Percentiles rank a stretch among this genome's conserved stretches.
phyloP scores from a whole-genome alignment of 2,329 filamentous ascomycete species.

The Fusarium vanettenii region DNA sequence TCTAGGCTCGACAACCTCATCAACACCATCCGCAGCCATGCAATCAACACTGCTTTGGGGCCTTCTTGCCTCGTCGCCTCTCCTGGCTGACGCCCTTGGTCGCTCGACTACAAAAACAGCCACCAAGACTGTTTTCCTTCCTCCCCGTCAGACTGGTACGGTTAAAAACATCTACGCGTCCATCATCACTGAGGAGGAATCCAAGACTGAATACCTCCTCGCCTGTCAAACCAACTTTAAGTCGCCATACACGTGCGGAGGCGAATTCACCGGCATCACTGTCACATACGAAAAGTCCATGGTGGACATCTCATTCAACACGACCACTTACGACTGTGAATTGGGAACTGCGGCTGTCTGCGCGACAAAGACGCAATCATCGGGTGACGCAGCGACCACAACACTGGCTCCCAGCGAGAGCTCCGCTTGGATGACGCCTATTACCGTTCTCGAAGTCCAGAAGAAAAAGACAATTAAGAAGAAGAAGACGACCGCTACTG shows the following conservation, averaged over 20 bases:
- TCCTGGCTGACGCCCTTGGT: slow-evolving; percentile 1
- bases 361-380: slow-evolving; percentile 2
- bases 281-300: slow-evolving; percentile 29
- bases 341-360: slow-evolving; percentile 25
- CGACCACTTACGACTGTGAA: slow-evolving; percentile 35
- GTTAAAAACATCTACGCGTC: slow-evolving; percentile 40
- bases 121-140: slow-evolving; percentile 32
- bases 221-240: slow-evolving; percentile 37
- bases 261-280: slow-evolving; percentile 36
- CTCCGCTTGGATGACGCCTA: slow-evolving; percentile 35
- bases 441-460: slow-evolving; percentile 20
- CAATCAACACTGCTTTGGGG: neutral
- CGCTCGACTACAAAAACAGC: slow-evolving; percentile 16
- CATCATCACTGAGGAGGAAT: slow-evolving; percentile 31
- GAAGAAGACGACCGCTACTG: neutral
- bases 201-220: slow-evolving; percentile 39
- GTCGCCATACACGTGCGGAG: slow-evolving; percentile 31
- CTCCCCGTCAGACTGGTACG: slow-evolving; percentile 22
- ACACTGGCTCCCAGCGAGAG: slow-evolving; percentile 27
- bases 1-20: neutral
- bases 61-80: neutral
- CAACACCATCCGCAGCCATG: neutral
- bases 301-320: slow-evolving; percentile 25
- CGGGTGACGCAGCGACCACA: slow-evolving; percentile 6
- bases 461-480: slow-evolving; percentile 8